A percentile compares a stretch with the other conserved stretches of the same genome.
These are phyloP conservation scores for Prosopis cineraria DNA, from an alignment of 306 rosid species.

Conservation along the genomic window DNA sequence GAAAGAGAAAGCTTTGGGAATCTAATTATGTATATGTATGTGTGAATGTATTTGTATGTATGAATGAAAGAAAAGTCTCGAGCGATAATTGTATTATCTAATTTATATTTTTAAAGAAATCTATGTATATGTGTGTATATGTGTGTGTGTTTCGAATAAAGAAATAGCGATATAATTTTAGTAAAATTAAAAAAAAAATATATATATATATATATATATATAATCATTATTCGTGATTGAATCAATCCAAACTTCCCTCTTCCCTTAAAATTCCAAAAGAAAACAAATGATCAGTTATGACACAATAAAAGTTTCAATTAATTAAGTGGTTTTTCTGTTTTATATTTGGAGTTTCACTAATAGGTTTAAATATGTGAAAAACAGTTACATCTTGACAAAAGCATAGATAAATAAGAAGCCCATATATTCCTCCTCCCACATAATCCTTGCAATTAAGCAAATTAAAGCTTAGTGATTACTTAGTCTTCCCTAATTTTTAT, in stretches of 20 bases:
- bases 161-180: too few species aligned
- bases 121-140: too few species aligned
- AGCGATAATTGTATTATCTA: too few species aligned
- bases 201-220: too few species aligned
- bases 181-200: too few species aligned
- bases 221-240: neutral
- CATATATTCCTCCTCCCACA: neutral
- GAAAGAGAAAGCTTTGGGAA: too few species aligned
- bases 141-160: too few species aligned
- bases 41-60: too few species aligned
- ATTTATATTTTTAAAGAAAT: too few species aligned
- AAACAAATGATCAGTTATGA: neutral
- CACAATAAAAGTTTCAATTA: neutral
- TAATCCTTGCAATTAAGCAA: neutral
- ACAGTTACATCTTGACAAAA: neutral
- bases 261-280: neutral
- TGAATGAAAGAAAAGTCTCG: too few species aligned
- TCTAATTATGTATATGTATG: too few species aligned
- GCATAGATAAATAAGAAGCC: conserved; percentile 1
- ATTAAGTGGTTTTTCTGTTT: neutral
- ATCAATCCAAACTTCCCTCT: neutral
- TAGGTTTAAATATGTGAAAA: neutral
- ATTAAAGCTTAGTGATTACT: neutral
- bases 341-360: neutral
- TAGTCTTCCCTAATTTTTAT: neutral